Conservation (phyloP, 192 early-diverging fungal species). For the Thoreauomyces humboldtii region DNA sequence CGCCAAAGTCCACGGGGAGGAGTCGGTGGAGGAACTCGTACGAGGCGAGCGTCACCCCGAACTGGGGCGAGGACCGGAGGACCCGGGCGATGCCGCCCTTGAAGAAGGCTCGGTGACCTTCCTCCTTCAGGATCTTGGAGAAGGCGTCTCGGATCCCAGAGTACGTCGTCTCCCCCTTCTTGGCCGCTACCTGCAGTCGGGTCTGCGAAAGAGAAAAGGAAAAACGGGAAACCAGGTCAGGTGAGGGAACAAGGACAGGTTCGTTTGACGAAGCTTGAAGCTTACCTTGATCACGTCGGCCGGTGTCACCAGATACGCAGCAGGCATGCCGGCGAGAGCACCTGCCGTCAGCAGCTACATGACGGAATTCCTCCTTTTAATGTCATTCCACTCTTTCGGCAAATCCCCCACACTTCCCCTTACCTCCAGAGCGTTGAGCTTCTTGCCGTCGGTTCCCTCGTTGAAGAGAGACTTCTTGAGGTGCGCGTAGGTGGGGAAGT, state of each 20-base stretch:
- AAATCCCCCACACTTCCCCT: neutral
- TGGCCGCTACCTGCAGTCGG: constrained; percentile 89
- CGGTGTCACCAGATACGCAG: constrained; percentile 95
- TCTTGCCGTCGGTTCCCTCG: constrained; percentile 74
- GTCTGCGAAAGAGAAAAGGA: constrained; percentile 52
- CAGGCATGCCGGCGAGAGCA: constrained; percentile 94
- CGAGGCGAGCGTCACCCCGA: constrained; percentile 91
- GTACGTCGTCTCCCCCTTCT: constrained; percentile 84
- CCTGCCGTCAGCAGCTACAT: constrained; percentile 81
- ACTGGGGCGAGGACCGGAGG: constrained; percentile 93
- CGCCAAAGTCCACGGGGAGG: constrained; percentile 36
- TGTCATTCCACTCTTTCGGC: no score
- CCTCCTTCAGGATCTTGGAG: constrained; percentile 82
- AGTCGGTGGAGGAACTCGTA: constrained; percentile 80
- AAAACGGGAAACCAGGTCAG: neutral
- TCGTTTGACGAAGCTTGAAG: no score
- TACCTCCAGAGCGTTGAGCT: constrained; percentile 50
- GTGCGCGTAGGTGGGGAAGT: constrained; percentile 97
- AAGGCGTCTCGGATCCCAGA: constrained; percentile 82
- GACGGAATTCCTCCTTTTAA: no score
- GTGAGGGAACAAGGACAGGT: no score
- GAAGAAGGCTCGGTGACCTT: constrained; percentile 94
- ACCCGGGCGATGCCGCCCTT: constrained; percentile 94
- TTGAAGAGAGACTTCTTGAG: constrained; percentile 89
- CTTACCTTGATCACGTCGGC: constrained; percentile 81